These are phyloP conservation scores for Sporothrix inflata DNA, from an alignment of 2,329 filamentous ascomycete genomes.

Conservation along the genomic window DNA sequence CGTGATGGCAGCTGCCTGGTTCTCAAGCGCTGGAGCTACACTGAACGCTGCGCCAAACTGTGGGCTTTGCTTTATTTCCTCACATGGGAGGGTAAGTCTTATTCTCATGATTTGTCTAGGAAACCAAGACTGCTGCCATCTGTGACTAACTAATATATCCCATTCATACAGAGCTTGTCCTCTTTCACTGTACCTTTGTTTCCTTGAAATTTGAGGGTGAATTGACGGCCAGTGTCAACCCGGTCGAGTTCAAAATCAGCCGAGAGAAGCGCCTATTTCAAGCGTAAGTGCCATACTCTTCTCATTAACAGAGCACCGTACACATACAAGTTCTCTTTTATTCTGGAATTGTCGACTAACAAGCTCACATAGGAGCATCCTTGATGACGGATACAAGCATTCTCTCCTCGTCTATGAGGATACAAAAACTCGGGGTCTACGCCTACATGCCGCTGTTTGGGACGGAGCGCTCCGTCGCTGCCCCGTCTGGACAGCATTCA, in stretches of 20 bases:
- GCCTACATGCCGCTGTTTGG: conserved; percentile 60
- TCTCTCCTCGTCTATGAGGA: conserved; percentile 60
- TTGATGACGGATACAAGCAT: conserved; percentile 59
- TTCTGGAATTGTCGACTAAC: background rate
- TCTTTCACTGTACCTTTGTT: conserved; percentile 62
- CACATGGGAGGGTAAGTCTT: conserved; percentile 61
- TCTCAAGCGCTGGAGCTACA: conserved; percentile 56
- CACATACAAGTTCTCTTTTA: too few relatives aligned
- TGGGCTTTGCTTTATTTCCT: conserved; percentile 62
- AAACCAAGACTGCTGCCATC: too few relatives aligned
- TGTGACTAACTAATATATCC: background rate
- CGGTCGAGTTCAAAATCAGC: conserved; percentile 50
- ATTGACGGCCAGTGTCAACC: conserved; percentile 49
- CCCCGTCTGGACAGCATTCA: conserved; percentile 67
- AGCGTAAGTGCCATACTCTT: conserved; percentile 50
- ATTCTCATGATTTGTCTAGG: background rate
- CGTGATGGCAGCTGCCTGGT: conserved; percentile 54
- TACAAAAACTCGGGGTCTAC: conserved; percentile 49
- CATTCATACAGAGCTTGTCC: conserved; percentile 55
- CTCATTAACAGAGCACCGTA: background rate
- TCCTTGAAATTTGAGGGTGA: conserved; percentile 57
- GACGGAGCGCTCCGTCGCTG: conserved; percentile 58
- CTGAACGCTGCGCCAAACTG: conserved; percentile 48
- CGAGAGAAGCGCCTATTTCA: conserved; percentile 59
- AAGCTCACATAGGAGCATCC: conserved; percentile 51